Evolutionary conservation across 75 land plant species (phyloP).

Genomic region (Pinus albicaulis): DNA sequence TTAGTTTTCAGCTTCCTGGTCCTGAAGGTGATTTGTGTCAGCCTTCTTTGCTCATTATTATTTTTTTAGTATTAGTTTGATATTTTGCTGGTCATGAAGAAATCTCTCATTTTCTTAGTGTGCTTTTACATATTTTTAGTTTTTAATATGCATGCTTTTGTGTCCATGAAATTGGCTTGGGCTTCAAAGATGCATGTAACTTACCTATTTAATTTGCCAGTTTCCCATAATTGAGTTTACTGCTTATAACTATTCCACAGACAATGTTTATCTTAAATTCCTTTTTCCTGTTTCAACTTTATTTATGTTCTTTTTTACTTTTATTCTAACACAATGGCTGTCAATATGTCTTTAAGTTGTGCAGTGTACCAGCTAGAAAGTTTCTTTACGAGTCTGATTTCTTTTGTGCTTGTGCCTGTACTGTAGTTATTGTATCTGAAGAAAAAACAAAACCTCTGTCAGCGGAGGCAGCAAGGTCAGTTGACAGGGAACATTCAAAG

Average conservation of each 20-base stretch:
- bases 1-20: not conserved
- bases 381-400: no score
- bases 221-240: not conserved
- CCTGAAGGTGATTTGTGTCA: not conserved
- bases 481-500: conserved; percentile 8
- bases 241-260: not conserved
- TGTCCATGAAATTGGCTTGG: not conserved
- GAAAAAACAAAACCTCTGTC: not conserved
- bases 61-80: not conserved
- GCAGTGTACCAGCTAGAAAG: not conserved
- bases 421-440: not conserved
- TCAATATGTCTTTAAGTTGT: not conserved
- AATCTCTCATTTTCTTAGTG: no score
- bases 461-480: not conserved
- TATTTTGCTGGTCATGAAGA: not conserved
- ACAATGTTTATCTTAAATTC: not conserved
- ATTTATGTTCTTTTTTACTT: not conserved
- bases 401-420: not conserved
- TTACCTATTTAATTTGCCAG: not conserved
- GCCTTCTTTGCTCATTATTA: no score
- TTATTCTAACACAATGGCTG: not conserved
- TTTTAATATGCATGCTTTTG: not conserved
- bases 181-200: not conserved
- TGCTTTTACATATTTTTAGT: no score
- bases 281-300: not conserved